phyloP scores from a whole-genome alignment of 2,329 filamentous ascomycete species.

The Aspergillus unguis region DNA sequence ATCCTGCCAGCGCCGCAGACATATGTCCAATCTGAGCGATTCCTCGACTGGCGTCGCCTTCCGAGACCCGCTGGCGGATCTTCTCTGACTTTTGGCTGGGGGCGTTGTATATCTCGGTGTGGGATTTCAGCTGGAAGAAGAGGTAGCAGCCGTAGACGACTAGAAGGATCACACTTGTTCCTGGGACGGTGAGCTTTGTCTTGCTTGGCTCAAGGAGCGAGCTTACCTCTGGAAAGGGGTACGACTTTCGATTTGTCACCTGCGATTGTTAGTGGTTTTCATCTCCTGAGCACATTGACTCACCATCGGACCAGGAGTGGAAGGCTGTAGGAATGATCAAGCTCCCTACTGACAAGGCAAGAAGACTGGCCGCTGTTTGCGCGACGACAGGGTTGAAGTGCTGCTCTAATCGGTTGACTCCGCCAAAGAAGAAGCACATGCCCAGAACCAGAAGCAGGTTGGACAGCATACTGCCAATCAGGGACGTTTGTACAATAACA shows the following conservation, averaged over 20 bases:
- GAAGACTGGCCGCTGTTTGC: constrained; percentile 78
- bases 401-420: constrained; percentile 73
- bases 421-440: constrained; percentile 89
- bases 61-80: constrained; percentile 43
- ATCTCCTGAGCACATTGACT: constrained; percentile 6
- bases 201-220: neutral
- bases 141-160: constrained; percentile 81
- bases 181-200: constrained; percentile 13
- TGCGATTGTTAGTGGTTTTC: constrained; percentile 12
- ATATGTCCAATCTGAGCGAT: constrained; percentile 55
- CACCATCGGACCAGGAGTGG: constrained; percentile 52
- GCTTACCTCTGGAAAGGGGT: constrained; percentile 33
- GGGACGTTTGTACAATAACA: constrained; percentile 83
- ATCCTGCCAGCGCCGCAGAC: constrained; percentile 49
- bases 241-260: constrained; percentile 28
- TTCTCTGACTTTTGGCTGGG: constrained; percentile 74
- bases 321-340: constrained; percentile 91
- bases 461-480: constrained; percentile 87
- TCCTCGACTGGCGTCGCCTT: constrained; percentile 49
- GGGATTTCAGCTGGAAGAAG: constrained; percentile 86
- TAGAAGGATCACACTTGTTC: constrained; percentile 72
- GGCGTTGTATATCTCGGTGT: constrained; percentile 73
- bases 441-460: constrained; percentile 86
- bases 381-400: constrained; percentile 90
- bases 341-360: constrained; percentile 73